Percentiles rank a stretch among this genome's conserved stretches.
These are phyloP conservation scores for Pleoardoris graminearum DNA, from an alignment of 2,329 filamentous ascomycete species.

Conservation along the genomic window DNA sequence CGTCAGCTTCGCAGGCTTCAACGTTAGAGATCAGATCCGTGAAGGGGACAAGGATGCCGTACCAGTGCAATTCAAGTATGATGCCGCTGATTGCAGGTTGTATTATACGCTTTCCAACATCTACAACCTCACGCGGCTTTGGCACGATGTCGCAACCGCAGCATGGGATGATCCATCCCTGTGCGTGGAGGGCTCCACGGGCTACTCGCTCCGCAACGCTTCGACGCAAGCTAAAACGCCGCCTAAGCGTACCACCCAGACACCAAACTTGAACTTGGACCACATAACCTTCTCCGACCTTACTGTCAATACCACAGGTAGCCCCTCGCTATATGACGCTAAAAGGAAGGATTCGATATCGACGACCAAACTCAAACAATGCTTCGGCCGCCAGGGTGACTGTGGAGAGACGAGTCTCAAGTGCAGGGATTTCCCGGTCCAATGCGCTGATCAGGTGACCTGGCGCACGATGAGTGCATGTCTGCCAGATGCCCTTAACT, in stretches of 20 bases:
- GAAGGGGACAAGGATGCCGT: constrained; percentile 28
- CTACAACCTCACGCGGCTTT: constrained; percentile 38
- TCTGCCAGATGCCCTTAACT: background rate
- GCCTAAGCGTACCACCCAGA: background rate
- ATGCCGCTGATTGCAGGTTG: constrained; percentile 46
- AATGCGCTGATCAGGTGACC: background rate
- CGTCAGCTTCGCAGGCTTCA: constrained; percentile 34
- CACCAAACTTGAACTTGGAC: background rate
- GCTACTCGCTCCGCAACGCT: background rate
- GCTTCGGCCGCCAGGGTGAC: background rate
- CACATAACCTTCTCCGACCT: constrained; percentile 2
- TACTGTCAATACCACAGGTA: background rate
- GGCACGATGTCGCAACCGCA: background rate
- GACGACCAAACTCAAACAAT: background rate
- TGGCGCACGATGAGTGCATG: background rate
- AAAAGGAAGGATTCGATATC: background rate
- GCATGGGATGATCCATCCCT: background rate
- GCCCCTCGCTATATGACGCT: background rate
- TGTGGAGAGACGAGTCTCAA: background rate
- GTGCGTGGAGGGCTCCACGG: background rate
- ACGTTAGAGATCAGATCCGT: constrained; percentile 47
- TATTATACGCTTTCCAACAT: constrained; percentile 44
- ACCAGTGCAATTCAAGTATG: constrained; percentile 46
- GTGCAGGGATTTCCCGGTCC: background rate
- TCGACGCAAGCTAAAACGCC: background rate